Evolutionary conservation across 2,329 filamentous ascomycete genomes (phyloP), one percentile per base, ranked within the genome.

Genomic region (Trichophaea hybrida): DNA sequence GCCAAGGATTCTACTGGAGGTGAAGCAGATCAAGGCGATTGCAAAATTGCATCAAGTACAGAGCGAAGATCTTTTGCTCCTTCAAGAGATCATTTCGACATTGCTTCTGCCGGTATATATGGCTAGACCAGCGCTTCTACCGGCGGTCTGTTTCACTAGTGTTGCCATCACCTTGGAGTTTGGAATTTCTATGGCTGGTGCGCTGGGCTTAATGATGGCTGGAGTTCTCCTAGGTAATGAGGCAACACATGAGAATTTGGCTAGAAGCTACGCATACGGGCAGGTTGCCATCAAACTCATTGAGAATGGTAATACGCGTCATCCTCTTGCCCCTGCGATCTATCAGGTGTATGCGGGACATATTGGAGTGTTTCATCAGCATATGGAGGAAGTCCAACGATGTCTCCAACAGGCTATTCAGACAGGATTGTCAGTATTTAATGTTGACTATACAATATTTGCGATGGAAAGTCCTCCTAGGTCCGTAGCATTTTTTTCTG

Each of bases 301-400:
- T 48, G 67, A 69, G 61, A 64, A 65, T 38, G 60, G 59, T 35
- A 62, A 61, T 55, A 40, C 8, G 10, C 61, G 58, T 44, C 64
- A 63, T 33, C 58, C 60, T 57, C 62, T 58, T 51, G 66, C 67
- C 33, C 66, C 67, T 4, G 67, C 66, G 15, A 68, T 69, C 33
- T 69, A 68, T 44, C 64, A 69, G 46, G 66, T 67, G 38, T 69
- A 67, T 50, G 67, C 67, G 31, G 61, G 67, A 1, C 67, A 69
- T 55, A 69, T 69, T 38, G 66, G 63, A 7, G 64, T 68, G 53
- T 68, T 69, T 55, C 67, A 69, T 51, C 62, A 67, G 52, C 59
- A 58, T 5, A 69, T 69, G 65, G 61, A 50, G 17, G 67, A 69
- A 31, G 67, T 68, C 8, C 55, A 67, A 52, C 62, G 64, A 46